These are phyloP conservation scores for Biscogniauxia sp. DNA, from an alignment of 2,329 filamentous ascomycete species.

Conservation along the genomic window DNA sequence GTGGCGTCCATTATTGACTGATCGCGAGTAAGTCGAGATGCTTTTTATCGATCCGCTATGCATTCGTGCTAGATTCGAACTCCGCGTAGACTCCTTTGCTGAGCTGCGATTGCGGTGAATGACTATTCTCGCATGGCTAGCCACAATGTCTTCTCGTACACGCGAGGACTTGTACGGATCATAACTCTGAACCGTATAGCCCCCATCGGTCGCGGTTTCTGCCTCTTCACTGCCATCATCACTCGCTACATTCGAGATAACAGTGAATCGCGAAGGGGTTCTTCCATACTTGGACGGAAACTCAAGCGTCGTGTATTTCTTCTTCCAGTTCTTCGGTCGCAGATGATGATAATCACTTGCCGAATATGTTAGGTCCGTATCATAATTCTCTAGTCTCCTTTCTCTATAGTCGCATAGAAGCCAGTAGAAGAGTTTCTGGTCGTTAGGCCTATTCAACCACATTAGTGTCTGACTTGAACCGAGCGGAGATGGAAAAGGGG, in stretches of 20 bases:
- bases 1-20: constrained; percentile 24
- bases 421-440: constrained; percentile 92
- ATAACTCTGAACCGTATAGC: constrained; percentile 62
- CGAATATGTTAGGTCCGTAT: constrained; percentile 76
- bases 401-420: constrained; percentile 79
- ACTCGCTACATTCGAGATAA: constrained; percentile 59
- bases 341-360: constrained; percentile 89
- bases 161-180: constrained; percentile 78
- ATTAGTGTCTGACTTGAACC: constrained; percentile 22
- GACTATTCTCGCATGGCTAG: constrained; percentile 64
- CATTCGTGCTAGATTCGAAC: constrained; percentile 28
- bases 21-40: constrained; percentile 31
- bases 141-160: constrained; percentile 45
- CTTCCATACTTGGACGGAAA: constrained; percentile 51
- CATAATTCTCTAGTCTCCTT: constrained; percentile 84
- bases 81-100: constrained; percentile 25
- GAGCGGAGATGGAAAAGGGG: not conserved
- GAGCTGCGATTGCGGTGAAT: constrained; percentile 56
- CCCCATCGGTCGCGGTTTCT: constrained; percentile 34
- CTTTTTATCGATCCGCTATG: constrained; percentile 36
- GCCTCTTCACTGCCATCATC: constrained; percentile 43
- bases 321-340: constrained; percentile 55
- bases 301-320: constrained; percentile 60
- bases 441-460: constrained; percentile 62
- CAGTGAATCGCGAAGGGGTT: constrained; percentile 61